phyloP scores from a whole-genome alignment of 768 basidiomycete genomes.

The Atractiella rhizophila region DNA sequence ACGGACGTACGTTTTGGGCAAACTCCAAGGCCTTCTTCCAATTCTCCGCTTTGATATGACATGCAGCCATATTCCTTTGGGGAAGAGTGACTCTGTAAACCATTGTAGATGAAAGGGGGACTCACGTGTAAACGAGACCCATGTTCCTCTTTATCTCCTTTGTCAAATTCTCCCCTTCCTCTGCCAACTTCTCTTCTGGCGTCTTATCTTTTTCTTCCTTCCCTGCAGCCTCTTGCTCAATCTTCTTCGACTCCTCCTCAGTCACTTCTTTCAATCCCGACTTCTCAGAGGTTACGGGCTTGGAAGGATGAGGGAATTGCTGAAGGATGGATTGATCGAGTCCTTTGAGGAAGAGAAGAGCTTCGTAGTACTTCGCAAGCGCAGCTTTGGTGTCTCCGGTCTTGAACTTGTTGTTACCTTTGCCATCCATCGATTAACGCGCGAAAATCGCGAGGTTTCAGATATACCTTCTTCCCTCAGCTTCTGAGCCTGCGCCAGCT shows the following conservation, averaged over 20 bases:
- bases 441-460: too few species aligned
- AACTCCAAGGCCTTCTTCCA: constrained; percentile 10
- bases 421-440: too few species aligned
- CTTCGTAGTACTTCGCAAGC: too few species aligned
- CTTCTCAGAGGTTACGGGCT: too few species aligned
- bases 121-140: too few species aligned
- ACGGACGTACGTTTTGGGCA: constrained; percentile 7
- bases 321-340: too few species aligned
- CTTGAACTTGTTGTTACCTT: too few species aligned
- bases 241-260: constrained; percentile 13
- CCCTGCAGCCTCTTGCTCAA: constrained; percentile 17
- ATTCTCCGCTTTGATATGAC: constrained; percentile 1
- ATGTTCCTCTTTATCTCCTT: constrained; percentile 21
- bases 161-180: constrained; percentile 23
- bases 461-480: too few species aligned
- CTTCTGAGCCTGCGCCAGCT: too few species aligned
- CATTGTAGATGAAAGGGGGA: background rate
- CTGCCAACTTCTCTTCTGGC: constrained; percentile 5
- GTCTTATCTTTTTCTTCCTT: constrained; percentile 1
- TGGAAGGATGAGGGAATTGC: too few species aligned
- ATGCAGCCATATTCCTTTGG: background rate
- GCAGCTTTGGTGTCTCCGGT: too few species aligned
- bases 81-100: background rate
- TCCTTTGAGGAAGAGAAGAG: too few species aligned
- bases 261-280: constrained; percentile 6